Percentiles rank a stretch among this genome's conserved stretches.
phyloP scores from a whole-genome alignment of 768 basidiomycete species.

The Ramaria sp. region DNA sequence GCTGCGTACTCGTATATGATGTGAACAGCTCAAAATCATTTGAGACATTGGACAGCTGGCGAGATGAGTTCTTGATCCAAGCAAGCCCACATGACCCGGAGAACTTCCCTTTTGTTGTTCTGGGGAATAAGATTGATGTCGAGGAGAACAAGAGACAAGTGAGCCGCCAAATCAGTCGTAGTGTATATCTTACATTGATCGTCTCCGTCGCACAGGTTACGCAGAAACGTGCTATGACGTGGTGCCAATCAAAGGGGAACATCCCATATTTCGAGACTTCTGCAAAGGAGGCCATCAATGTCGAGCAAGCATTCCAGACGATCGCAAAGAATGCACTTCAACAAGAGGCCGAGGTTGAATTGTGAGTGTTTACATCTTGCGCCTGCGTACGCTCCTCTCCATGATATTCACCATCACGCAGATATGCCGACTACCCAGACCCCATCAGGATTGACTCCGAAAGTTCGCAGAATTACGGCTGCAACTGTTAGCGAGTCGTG shows the following conservation, averaged over 20 bases:
- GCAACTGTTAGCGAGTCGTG: slow-evolving; percentile 56
- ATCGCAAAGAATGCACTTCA: slow-evolving; percentile 99
- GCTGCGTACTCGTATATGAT: slow-evolving; percentile 98
- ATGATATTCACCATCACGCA: slow-evolving; percentile 21
- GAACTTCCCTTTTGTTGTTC: slow-evolving; percentile 98
- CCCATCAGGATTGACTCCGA: slow-evolving; percentile 96
- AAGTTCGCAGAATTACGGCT: slow-evolving; percentile 82
- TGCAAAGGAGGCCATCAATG: slow-evolving; percentile 99
- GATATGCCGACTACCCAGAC: slow-evolving; percentile 97
- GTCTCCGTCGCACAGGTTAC: slow-evolving; percentile 54
- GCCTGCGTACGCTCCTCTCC: no score
- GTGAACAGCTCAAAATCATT: slow-evolving; percentile 98
- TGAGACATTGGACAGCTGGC: slow-evolving; percentile 97
- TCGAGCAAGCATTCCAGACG: slow-evolving; percentile 99
- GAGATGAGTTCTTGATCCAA: slow-evolving; percentile 98
- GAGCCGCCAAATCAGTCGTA: slow-evolving; percentile 13
- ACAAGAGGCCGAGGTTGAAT: slow-evolving; percentile 92
- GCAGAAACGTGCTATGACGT: slow-evolving; percentile 99
- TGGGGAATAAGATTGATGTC: slow-evolving; percentile 99
- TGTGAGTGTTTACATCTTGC: slow-evolving; percentile 41
- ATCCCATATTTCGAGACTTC: slow-evolving; percentile 99
- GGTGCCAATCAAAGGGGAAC: slow-evolving; percentile 99
- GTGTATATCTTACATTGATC: background rate
- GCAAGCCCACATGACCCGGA: slow-evolving; percentile 98
- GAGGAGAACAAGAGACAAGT: slow-evolving; percentile 98